Base-by-base conservation (phyloP, 768 basidiomycete genomes). In the Leucocoprinus leucothites region DNA sequence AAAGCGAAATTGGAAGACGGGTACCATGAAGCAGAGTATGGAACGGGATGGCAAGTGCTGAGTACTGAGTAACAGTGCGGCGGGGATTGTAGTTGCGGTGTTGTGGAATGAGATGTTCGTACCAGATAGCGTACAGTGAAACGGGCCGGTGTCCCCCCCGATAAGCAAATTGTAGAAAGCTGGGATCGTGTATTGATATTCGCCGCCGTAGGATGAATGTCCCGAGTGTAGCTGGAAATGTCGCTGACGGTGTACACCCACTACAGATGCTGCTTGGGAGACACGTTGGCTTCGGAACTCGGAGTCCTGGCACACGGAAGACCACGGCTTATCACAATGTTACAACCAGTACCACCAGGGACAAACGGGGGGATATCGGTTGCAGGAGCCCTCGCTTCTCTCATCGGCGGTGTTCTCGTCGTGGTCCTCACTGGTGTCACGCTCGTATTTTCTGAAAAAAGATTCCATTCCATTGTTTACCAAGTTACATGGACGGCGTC, bases 261-360 rank as follows among this genome's bases (percentile, higher is more conserved):
- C 65, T 91, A 93, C 67, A 86, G 86, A 2, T 94, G 90, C 68
- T 93, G 89, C 65, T 76, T 94, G 8, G 94, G 91, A 4, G 94
- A 97, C 63, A 97, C 94, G 0, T 82, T 98, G 1, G 94, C 94
- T 0, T 95, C 92, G 8, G 95, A 97, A 70, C 79, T 97, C 21
- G 95, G 95, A 31, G 94, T 97, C 59, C 76, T 97, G 42, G 88
- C 93, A 22, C 67, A 65, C 35, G 74, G 80, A 13, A 77, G 77
- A 2, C 91, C 95, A 31, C 65, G 85, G 45, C 81, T 96, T 31
- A 81, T 97, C 61, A 95, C 93, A 3, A 94, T 89, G 3, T 68
- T 87, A 49, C 79, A 78, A 60, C 60, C 71, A 1, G 91, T 94
- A 0, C 94, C 94, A 1, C 85, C 87, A 1, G 95, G 95, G 2